Evolutionary conservation across 805 yeast genomes (phyloP).

Genomic region (Yarrowia divulgata): DNA sequence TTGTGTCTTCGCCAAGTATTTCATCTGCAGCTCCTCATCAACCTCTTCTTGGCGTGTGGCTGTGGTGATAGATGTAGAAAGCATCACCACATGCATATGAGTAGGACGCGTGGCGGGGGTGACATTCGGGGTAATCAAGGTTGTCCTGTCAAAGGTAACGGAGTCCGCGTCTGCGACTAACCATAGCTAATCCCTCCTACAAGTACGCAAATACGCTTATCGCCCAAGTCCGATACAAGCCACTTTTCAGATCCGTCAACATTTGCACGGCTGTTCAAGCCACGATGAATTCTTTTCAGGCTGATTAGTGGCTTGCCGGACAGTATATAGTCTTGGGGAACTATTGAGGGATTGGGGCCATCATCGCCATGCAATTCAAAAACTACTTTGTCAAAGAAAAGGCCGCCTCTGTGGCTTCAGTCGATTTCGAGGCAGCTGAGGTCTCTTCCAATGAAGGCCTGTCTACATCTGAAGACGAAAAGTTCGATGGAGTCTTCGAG

Average conservation of each 20-base stretch:
- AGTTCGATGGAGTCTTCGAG: conserved; percentile 5
- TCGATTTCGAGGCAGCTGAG: conserved; percentile 2
- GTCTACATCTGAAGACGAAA: not conserved
- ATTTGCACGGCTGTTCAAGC: not conserved
- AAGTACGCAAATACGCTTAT: not conserved
- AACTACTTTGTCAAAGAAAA: conserved; percentile 7
- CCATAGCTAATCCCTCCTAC: too few relatives aligned
- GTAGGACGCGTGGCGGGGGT: not conserved
- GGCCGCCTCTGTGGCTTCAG: not conserved
- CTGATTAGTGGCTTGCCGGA: conserved; percentile 10
- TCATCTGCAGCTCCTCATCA: not conserved
- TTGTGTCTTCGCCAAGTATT: not conserved
- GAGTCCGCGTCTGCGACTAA: too few relatives aligned
- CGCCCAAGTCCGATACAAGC: not conserved
- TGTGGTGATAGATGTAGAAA: too few relatives aligned
- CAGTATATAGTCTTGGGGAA: not conserved
- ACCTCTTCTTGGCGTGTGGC: conserved; percentile 26
- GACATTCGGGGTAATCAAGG: not conserved
- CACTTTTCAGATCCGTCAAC: not conserved
- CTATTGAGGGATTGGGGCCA: not conserved
- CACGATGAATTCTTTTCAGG: conserved; percentile 9
- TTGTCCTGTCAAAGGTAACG: not conserved
- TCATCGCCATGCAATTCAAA: not conserved
- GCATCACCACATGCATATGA: not conserved
- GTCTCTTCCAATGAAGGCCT: conserved; percentile 6